Conservation (phyloP, 768 basidiomycete species). For the Mycena albidolilacea region DNA sequence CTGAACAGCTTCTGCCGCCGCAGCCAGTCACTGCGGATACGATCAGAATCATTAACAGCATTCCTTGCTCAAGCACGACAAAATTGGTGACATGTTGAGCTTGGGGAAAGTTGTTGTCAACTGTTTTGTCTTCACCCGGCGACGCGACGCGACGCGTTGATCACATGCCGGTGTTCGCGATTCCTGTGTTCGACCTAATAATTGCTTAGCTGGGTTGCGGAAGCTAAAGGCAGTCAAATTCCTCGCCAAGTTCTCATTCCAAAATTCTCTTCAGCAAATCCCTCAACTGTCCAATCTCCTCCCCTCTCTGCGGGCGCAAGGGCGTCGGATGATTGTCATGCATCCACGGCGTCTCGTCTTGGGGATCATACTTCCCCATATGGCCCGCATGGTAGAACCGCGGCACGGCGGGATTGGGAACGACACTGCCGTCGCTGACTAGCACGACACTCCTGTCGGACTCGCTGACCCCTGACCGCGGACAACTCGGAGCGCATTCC, state of each 20-base stretch:
- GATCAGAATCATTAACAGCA: too few species aligned
- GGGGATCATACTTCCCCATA: not conserved
- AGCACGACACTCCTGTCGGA: not conserved
- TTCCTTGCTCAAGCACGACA: too few species aligned
- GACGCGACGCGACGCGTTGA: not conserved
- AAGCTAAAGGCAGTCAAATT: too few species aligned
- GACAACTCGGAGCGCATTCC: constrained; percentile 27
- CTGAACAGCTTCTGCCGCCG: too few species aligned
- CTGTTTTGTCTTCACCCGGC: not conserved
- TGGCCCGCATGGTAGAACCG: constrained; percentile 33
- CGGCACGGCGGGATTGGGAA: constrained; percentile 13
- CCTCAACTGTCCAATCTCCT: constrained; percentile 33
- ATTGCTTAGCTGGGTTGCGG: too few species aligned
- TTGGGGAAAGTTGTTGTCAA: not conserved
- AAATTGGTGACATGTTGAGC: too few species aligned
- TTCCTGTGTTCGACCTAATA: too few species aligned
- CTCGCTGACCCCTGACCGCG: too few species aligned
- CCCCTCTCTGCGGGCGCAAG: constrained; percentile 18
- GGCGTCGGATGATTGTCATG: constrained; percentile 20
- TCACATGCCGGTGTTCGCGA: not conserved
- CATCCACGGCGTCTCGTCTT: not conserved
- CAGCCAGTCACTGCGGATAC: too few species aligned
- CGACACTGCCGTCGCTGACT: constrained; percentile 30
- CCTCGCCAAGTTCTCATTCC: constrained; percentile 3
- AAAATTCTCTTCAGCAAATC: constrained; percentile 33